Evolutionary conservation across 768 basidiomycete species (phyloP).

Genomic region (Lactifluus volemus): DNA sequence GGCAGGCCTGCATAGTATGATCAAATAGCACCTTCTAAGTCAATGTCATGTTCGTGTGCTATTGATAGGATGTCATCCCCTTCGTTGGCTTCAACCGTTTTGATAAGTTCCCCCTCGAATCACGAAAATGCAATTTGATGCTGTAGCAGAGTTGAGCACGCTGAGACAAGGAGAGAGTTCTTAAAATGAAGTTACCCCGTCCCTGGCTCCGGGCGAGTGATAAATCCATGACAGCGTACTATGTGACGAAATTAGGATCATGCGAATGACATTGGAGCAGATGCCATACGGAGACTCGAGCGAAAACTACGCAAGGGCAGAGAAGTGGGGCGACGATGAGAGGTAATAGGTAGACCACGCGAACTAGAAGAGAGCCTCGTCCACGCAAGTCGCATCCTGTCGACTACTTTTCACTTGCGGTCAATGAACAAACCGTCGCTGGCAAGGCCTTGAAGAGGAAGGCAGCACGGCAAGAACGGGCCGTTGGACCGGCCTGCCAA

Average conservation of each 20-base stretch:
- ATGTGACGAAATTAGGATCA: background rate
- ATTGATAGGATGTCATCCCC: conserved; percentile 88
- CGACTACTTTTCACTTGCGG: no score
- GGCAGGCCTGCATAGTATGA: background rate
- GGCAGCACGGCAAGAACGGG: background rate
- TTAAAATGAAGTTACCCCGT: conserved; percentile 44
- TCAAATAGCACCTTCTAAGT: conserved; percentile 68
- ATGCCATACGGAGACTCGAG: background rate
- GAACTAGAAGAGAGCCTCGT: conserved; percentile 4
- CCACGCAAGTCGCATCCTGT: background rate
- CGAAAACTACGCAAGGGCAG: background rate
- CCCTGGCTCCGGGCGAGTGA: conserved; percentile 56
- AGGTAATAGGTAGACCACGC: background rate
- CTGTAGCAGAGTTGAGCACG: conserved; percentile 32
- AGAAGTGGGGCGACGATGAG: background rate
- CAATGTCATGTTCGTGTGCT: conserved; percentile 93
- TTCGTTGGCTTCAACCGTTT: conserved; percentile 86
- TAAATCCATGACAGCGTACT: conserved; percentile 37
- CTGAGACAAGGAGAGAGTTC: no score
- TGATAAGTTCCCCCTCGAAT: conserved; percentile 76
- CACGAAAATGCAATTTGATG: conserved; percentile 84
- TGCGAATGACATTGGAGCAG: background rate
- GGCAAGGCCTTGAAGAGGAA: no score
- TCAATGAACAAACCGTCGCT: no score
- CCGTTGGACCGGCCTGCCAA: background rate